phyloP scores from a whole-genome alignment of 176 grass and related monocot genomes.

The Carex cristatella region DNA sequence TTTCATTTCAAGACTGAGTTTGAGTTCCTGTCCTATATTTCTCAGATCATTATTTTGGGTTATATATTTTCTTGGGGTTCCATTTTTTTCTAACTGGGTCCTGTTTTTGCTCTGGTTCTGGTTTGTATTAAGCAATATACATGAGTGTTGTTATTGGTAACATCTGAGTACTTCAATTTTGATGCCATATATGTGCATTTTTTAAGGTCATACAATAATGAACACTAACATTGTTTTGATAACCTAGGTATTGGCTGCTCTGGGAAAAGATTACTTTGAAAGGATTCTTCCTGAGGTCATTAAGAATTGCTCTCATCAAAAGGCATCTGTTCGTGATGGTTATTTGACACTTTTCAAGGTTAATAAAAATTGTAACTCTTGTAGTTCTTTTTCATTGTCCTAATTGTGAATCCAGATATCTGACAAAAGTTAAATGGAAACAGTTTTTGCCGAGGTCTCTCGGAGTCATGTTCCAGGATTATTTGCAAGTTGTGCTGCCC shows the following conservation, averaged over 20 bases:
- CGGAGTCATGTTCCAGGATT: constrained; percentile 82
- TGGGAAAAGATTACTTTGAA: constrained; percentile 90
- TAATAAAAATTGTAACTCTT: not conserved
- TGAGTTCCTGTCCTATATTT: not conserved
- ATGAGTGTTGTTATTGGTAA: not conserved
- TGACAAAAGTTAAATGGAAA: constrained; percentile 29
- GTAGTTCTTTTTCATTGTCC: not conserved
- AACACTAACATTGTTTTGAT: constrained; percentile 27
- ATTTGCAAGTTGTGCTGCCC: constrained; percentile 81
- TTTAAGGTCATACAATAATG: constrained; percentile 16
- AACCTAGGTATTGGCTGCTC: constrained; percentile 86
- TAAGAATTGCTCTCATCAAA: constrained; percentile 85
- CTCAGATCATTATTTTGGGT: not conserved
- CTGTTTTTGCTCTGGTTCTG: not conserved
- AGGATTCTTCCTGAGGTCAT: constrained; percentile 93
- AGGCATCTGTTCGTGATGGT: constrained; percentile 92
- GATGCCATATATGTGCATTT: constrained; percentile 10
- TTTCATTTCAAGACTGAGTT: not conserved
- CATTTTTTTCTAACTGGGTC: not conserved
- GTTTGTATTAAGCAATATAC: not conserved
- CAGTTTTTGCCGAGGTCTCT: constrained; percentile 93
- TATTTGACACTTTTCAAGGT: constrained; percentile 90
- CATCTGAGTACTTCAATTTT: not conserved
- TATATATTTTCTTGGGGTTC: not conserved
- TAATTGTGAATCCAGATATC: constrained; percentile 20